Base-by-base conservation (phyloP, 306 rosid species). In the Arachis stenosperma region DNA sequence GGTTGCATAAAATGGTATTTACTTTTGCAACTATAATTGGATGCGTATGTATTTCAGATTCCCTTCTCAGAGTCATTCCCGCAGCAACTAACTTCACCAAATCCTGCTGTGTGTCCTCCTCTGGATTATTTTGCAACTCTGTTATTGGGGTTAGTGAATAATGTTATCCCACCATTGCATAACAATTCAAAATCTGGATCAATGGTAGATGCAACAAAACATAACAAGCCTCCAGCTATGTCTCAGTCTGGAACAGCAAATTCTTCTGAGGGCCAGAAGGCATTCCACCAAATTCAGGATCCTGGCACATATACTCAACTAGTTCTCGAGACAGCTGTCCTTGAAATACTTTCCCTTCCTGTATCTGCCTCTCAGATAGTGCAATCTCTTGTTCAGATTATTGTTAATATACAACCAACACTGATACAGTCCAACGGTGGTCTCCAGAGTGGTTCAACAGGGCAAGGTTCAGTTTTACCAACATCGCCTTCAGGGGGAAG, bases 401-500 rank as follows among this genome's bases (percentile, higher is more conserved):
- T 94, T 39, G 87, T 94, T 76, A 94, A 89, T 79, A 94, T 94
- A 81, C 99, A 94, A 67, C 95, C 97, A 67, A 89, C 97, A 48
- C 69, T 94, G 72, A 86, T 94, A 79, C 96, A 89, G 78, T 94
- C 97, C 58, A 88, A 90, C 81, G 88, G 83, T 78, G 91, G 90
- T 83, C 86, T 88, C 55, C 92, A 89, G 55, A 90, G 92, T 61
- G 84, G 91, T 78, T 86, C 92, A 14, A 94, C 81, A 76, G 96
- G 96, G 33, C 98, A 91, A 78, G 87, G 92, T 75, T 88, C 97
- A 2, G 91, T 89, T 10, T 84, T 94, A 74, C 98, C 98, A 51
- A 89, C 97, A 47, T 94, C 98, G 55, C 98, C 98, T 80, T 94
- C 98, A 5, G 98, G 97, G 30, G 98, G 98, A 73, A 94, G 97